Percentiles rank a stretch among this genome's conserved stretches.
Conservation (phyloP, 2,329 filamentous ascomycete species). For the Metarhizium guizhouense region DNA sequence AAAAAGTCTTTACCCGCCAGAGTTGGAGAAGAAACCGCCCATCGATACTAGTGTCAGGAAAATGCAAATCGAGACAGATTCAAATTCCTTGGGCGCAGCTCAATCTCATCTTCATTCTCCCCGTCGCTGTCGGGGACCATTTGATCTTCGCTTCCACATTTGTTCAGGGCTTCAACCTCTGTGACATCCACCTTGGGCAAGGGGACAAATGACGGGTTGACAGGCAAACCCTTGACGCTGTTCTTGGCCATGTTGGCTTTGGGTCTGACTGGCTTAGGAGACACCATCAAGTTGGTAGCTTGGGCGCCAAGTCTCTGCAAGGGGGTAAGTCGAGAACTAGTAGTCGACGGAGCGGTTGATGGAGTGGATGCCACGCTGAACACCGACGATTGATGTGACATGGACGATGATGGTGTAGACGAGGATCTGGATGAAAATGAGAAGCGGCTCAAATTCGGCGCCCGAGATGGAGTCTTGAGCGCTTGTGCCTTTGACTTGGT, state of each 20-base stretch:
- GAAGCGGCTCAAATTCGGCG: conserved; percentile 23
- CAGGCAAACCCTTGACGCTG: conserved; percentile 27
- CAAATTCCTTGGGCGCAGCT: conserved; percentile 24
- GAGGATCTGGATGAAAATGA: conserved; percentile 20
- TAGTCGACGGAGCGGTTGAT: conserved; percentile 34
- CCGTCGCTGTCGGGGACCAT: conserved; percentile 44
- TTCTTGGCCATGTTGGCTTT: conserved; percentile 14
- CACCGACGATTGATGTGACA: conserved; percentile 25
- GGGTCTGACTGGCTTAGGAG: conserved; percentile 21
- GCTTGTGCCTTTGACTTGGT: conserved; percentile 11
- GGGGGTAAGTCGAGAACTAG: conserved; percentile 38
- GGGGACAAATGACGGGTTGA: conserved; percentile 47
- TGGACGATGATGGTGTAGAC: conserved; percentile 26
- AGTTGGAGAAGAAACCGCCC: background rate
- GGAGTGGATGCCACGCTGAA: conserved; percentile 27
- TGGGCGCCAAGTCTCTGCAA: conserved; percentile 43
- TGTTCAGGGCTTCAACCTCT: conserved; percentile 44
- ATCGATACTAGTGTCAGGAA: conserved; percentile 9
- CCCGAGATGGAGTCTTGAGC: conserved; percentile 20
- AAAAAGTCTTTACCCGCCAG: background rate
- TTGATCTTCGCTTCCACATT: conserved; percentile 47
- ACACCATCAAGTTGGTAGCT: conserved; percentile 23
- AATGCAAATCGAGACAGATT: conserved; percentile 42
- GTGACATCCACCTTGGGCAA: conserved; percentile 44
- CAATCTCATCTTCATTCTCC: conserved; percentile 32